Evolutionary conservation across 305 asterid species (phyloP), one percentile per base, ranked within the genome.

Genomic region (Caryopteris hybrid): DNA sequence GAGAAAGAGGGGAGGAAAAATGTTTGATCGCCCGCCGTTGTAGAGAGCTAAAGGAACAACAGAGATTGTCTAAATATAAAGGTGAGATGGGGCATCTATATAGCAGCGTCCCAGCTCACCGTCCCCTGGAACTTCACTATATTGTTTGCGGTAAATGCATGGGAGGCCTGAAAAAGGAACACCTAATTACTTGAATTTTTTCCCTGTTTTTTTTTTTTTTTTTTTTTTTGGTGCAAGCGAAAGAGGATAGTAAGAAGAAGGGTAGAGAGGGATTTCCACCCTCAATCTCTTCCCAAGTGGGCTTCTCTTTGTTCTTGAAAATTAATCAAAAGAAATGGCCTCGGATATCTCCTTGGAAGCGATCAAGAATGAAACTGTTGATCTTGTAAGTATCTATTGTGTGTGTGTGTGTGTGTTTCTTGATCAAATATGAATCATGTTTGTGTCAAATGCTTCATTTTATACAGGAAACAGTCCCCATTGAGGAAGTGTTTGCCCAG

Each of bases 401-500:
- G n/a, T n/a, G n/a, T n/a, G n/a, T n/a, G n/a, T n/a, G n/a, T n/a
- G n/a, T n/a, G n/a, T n/a, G n/a, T n/a, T n/a, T n/a, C n/a, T n/a
- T n/a, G n/a, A n/a, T n/a, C n/a, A n/a, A n/a, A n/a, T n/a, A n/a
- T n/a, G n/a, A n/a, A n/a, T n/a, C n/a, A n/a, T n/a, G n/a, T n/a
- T n/a, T n/a, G n/a, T n/a, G n/a, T 14, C 61, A 43, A 1, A 6
- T 16, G 2, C 7, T 17, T 47, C 11, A n/a, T 61, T 17, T 41
- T 2, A 0, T 78, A 23, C 48, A 93, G 99, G 96, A 88, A 69
- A 77, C 81, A 0, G 77, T 90, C 36, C 97, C 99, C 0, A 38
- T 93, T 27, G 97, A 93, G 46, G 97, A 90, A 78, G 99, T 93
- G 53, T 90, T 93, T 66, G 31, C 47, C 1, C 86, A 80, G 33